Base-by-base conservation (phyloP, 2,329 filamentous ascomycete species). In the Cladosporium colombiae region DNA sequence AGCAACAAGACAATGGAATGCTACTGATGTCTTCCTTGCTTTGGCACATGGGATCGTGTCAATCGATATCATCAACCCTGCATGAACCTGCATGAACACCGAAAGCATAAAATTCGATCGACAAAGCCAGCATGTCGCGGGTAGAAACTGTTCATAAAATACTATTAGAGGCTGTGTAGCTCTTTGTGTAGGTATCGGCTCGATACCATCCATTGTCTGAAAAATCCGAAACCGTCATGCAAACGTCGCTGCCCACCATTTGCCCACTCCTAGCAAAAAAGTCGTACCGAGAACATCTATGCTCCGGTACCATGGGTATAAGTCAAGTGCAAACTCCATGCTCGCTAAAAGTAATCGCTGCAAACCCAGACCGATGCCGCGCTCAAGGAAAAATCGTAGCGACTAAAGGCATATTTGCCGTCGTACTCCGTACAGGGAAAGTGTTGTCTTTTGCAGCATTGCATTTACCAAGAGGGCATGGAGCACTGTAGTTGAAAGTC, bases 391-490 rank as follows among this genome's bases (percentile, higher is more conserved):
- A 62, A 62, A 53, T 65, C 53, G 62, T 65, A 50, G 37, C 33
- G n/a, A 57, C 29, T 31, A 33, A 61, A 56, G 46, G 37, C n/a
- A 27, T 11, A 13, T n/a, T 29, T 46, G 61, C 5, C 14, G 37
- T 40, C 40, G 8, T 46, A 46, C 40, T 21, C n/a, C n/a, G n/a
- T 46, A 23, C 40, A 46, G 8, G n/a, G 23, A 46, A 44, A 44
- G 37, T n/a, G 40, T 21, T 11, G 37, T 44, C 5, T 46, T 6
- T 14, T 10, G 27, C 8, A 5, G 25, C 8, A 5, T 33, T 31
- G 11, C 21, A 29, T 33, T 55, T 63, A 68, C 67, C 67, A 70
- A 40, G 67, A 53, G 7, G 68, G 68, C 65, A 68, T 65, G 18
- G 68, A 63, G 61, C 68, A 70, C 68, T 70, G 37, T 18, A n/a